Evolutionary conservation across 2,329 filamentous ascomycete genomes (phyloP), one percentile per base, ranked within the genome.

Genomic region (Sporothrix pallida): DNA sequence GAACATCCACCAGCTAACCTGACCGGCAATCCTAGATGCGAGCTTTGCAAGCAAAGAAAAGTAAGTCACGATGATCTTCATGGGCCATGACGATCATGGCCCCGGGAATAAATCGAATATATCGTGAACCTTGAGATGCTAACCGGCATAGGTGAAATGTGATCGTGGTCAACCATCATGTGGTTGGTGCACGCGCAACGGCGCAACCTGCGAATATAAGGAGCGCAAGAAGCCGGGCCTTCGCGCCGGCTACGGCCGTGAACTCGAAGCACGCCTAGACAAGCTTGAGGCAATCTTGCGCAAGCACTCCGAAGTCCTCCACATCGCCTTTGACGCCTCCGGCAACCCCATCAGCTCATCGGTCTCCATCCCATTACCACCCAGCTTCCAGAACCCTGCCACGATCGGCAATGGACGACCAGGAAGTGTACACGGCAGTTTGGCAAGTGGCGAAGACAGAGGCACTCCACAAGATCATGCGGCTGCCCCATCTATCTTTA

Each of bases 1-100:
- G 63, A 48, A 10, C 37, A 31, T 8, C 5, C 54, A 1, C 46
- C 46, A 6, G 63, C 73, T 74, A 74, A 74, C 70, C n/a, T 65
- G 5, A 10, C 50, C 56, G 54, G 31, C 20, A 56, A 56, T 15
- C 73, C 72, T 81, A 91, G 90, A 79, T 91, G 93, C 79, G 93
- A 95, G 82, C 86, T 92, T 70, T 94, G 92, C 84, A 94, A 95
- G 82, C 90, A 92, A 81, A 86, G 93, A 83, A 95, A 95, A 86
- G 92, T 93, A 82, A 72, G 81, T 78, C 54, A 52, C 75, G 3
- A 17, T 52, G 8, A 13, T 3, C 50, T 15, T 17, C 37, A 13
- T 70, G 65, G 37, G n/a, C n/a, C 15, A 46, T 46, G 62, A 13
- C 12, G 62, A 46, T 23, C 62, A 46, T 17, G 37, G 23, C 31